Evolutionary conservation across 768 basidiomycete genomes (phyloP), one percentile per base, ranked within the genome.

Genomic region (Amanita pallidorosea): DNA sequence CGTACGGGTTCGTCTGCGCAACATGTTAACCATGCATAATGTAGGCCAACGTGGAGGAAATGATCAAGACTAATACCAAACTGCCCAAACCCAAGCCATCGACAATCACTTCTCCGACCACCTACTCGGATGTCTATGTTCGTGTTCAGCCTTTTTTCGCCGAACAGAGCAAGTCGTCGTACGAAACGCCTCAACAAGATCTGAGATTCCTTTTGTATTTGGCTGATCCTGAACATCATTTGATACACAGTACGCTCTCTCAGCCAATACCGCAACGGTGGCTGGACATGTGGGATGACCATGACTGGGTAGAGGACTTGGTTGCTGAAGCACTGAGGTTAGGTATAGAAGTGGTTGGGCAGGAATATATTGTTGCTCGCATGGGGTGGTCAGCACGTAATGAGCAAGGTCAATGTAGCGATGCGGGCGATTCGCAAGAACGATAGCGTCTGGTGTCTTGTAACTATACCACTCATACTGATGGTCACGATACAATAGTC

Each of bases 301-400:
- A 91, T 63, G 85, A 88, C 40, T 95, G 96, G 96, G 93, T 98
- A 11, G 96, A 99, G 66, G 94, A 99, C 61, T 65, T 87, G 35
- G 77, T 97, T 54, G 94, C 93, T 4, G 95, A 97, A 59, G 78
- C 81, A 0, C 67, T 99, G 52, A 71, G 89, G 51, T 71, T 90
- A 12, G 88, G 85, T 7, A 80, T 95, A 25, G 94, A 97, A 68
- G 80, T 93, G 15, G 70, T 97, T 53, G 92, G 92, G 2, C 93
- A 97, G 66, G 90, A 95, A 60, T 94, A 94, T 60, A 72, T 94
- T 12, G 87, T 84, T 37, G 74, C 79, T 31, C 71, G 91, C 52
- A 93, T 93, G 91, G 83, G 89, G 1, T 92, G 89, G 62, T 53
- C 55, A 31, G 31, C 11, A 23, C 52, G 53, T 41, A 51, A 45